Conservation (phyloP, 768 basidiomycete genomes). For the Exidia glandulosa region DNA sequence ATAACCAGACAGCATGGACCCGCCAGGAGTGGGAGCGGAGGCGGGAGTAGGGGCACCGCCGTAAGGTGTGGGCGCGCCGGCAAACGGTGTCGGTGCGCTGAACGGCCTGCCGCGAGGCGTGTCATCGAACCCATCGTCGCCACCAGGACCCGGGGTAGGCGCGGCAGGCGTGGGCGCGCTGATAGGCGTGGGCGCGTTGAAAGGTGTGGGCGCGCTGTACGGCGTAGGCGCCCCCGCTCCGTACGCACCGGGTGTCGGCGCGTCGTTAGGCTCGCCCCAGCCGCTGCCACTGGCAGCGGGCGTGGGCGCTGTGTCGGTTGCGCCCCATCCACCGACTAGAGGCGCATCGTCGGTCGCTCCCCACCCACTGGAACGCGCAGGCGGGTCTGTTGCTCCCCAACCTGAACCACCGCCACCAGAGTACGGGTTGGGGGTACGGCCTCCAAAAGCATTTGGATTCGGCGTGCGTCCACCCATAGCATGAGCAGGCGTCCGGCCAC, state of each 20-base stretch:
- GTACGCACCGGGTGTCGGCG: conserved; percentile 8
- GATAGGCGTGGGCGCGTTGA: conserved; percentile 26
- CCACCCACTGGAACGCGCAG: too few relatives aligned
- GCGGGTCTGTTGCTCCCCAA: conserved; percentile 28
- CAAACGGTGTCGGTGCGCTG: conserved; percentile 5
- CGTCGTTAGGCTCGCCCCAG: conserved; percentile 27
- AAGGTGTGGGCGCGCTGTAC: not conserved
- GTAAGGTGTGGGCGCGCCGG: not conserved
- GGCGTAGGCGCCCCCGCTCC: too few relatives aligned
- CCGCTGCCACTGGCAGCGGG: conserved; percentile 36
- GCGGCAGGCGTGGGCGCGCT: conserved; percentile 30
- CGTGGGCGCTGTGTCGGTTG: not conserved
- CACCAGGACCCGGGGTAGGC: conserved; percentile 23
- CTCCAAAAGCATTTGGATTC: conserved; percentile 32
- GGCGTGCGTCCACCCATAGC: conserved; percentile 40
- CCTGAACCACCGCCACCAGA: conserved; percentile 17
- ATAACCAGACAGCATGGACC: conserved; percentile 27
- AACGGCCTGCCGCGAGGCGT: conserved; percentile 1
- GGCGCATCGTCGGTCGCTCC: not conserved
- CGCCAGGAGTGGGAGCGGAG: too few relatives aligned
- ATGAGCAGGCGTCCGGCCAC: conserved; percentile 45
- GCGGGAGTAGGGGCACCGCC: not conserved
- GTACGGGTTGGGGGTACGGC: conserved; percentile 23
- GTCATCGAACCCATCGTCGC: conserved; percentile 9
- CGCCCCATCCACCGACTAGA: not conserved